Evolutionary conservation across 78 protist species (phyloP), one percentile per base, ranked within the genome.

Genomic region (Emiliania huxleyi): DNA sequence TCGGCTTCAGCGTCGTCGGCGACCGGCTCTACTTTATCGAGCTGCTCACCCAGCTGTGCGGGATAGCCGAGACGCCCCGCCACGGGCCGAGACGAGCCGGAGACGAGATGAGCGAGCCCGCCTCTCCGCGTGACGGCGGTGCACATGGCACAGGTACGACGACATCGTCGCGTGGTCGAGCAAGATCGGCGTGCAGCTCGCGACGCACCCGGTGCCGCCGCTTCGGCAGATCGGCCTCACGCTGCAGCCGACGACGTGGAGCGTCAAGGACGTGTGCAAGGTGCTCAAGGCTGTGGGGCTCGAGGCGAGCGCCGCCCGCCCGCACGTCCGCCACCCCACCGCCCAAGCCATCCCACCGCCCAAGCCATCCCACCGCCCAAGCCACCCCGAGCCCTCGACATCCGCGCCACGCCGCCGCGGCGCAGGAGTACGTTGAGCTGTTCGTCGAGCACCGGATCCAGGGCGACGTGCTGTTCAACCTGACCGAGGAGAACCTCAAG

Each of bases 21-120:
- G 81, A 71, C 42, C 81, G 85, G 35, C 85, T 77, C 33, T 77
- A 77, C 46, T 77, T 77, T 48, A 40, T 77, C 46, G 85, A 77
- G 85, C n/a, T 77, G 42, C 85, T 77, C 48, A 77, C 85, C 29
- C 85, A 77, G 85, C 85, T 77, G 48, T n/a, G n/a, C n/a, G n/a
- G n/a, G n/a, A n/a, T n/a, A n/a, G n/a, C n/a, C n/a, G n/a, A n/a
- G n/a, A n/a, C n/a, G n/a, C n/a, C n/a, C n/a, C n/a, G n/a, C n/a
- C n/a, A n/a, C n/a, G n/a, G n/a, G n/a, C n/a, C n/a, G n/a, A n/a
- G n/a, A n/a, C n/a, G n/a, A n/a, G n/a, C n/a, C n/a, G n/a, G n/a
- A n/a, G n/a, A n/a, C n/a, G n/a, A n/a, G n/a, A n/a, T n/a, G n/a
- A n/a, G n/a, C n/a, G n/a, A n/a, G n/a, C n/a, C n/a, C n/a, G n/a